phyloP scores from a whole-genome alignment of 1,284 basidiomycete species.

The Rhodofomes roseus region DNA sequence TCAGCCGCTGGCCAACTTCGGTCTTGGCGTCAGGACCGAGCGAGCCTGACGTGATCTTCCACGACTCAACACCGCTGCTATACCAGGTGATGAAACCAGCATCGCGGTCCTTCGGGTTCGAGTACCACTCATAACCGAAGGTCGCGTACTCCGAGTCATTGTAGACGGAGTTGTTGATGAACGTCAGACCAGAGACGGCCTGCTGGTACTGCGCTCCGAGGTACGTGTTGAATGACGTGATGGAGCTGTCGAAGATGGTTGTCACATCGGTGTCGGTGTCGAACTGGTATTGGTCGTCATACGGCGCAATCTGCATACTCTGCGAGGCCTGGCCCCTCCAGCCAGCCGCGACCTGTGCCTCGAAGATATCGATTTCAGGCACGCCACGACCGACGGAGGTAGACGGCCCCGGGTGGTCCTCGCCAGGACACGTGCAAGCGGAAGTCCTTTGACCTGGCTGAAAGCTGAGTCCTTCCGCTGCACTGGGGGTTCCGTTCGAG shows the following conservation, averaged over 20 bases:
- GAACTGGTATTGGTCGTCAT: conserved; percentile 66
- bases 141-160: conserved; percentile 45
- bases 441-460: conserved; percentile 56
- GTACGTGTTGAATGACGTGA: conserved; percentile 66
- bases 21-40: conserved; percentile 55
- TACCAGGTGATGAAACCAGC: conserved; percentile 78
- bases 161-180: conserved; percentile 54
- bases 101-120: conserved; percentile 54
- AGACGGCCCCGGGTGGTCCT: conserved; percentile 63
- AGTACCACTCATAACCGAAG: conserved; percentile 77
- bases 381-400: conserved; percentile 47
- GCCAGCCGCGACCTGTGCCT: conserved; percentile 43
- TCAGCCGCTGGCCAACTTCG: conserved; percentile 56
- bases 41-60: conserved; percentile 60
- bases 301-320: conserved; percentile 79
- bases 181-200: conserved; percentile 65
- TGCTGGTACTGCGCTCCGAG: conserved; percentile 79
- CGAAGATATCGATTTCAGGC: conserved; percentile 69
- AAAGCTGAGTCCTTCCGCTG: conserved; percentile 41
- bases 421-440: conserved; percentile 52
- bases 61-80: conserved; percentile 53
- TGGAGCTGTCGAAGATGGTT: conserved; percentile 47
- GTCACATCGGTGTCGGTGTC: conserved; percentile 50
- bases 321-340: conserved; percentile 67
- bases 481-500: conserved; percentile 47